These are phyloP conservation scores for Arachnopeziza araneosa DNA, from an alignment of 2,329 filamentous ascomycete species.

Conservation along the genomic window DNA sequence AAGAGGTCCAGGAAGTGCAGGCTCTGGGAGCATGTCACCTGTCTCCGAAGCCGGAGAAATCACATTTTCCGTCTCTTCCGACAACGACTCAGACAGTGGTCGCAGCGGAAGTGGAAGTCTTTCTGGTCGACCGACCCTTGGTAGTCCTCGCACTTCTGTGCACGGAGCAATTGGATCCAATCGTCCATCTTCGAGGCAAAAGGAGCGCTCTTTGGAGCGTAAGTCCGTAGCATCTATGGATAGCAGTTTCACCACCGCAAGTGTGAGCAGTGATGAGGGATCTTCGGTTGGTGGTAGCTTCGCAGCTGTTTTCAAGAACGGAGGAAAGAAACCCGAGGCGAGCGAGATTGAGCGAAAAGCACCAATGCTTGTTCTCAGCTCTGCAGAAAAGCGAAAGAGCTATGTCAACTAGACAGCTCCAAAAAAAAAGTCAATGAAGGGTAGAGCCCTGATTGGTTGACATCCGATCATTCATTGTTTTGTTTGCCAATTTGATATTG, in stretches of 20 bases:
- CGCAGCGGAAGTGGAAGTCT: slow-evolving; percentile 75
- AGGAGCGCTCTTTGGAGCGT: slow-evolving; percentile 51
- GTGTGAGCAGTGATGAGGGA: slow-evolving; percentile 58
- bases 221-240: slow-evolving; percentile 38
- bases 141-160: slow-evolving; percentile 70
- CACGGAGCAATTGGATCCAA: slow-evolving; percentile 86
- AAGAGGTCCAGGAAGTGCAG: slow-evolving; percentile 57
- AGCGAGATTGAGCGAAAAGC: slow-evolving; percentile 68
- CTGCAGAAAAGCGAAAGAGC: slow-evolving; percentile 85
- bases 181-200: slow-evolving; percentile 67
- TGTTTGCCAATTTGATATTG: slow-evolving; percentile 33
- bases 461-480: slow-evolving; percentile 28
- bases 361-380: slow-evolving; percentile 81
- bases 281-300: slow-evolving; percentile 55
- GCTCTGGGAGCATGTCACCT: slow-evolving; percentile 80
- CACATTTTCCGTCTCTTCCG: slow-evolving; percentile 58
- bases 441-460: slow-evolving; percentile 30
- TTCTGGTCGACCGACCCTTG: slow-evolving; percentile 61
- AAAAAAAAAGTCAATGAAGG: slow-evolving; percentile 20
- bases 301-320: slow-evolving; percentile 60
- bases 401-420: slow-evolving; percentile 46
- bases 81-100: slow-evolving; percentile 66
- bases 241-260: slow-evolving; percentile 53
- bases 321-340: slow-evolving; percentile 49
- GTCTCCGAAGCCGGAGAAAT: slow-evolving; percentile 74